Base-by-base conservation (phyloP, 1,284 basidiomycete genomes). In the Mixia osmundae region DNA sequence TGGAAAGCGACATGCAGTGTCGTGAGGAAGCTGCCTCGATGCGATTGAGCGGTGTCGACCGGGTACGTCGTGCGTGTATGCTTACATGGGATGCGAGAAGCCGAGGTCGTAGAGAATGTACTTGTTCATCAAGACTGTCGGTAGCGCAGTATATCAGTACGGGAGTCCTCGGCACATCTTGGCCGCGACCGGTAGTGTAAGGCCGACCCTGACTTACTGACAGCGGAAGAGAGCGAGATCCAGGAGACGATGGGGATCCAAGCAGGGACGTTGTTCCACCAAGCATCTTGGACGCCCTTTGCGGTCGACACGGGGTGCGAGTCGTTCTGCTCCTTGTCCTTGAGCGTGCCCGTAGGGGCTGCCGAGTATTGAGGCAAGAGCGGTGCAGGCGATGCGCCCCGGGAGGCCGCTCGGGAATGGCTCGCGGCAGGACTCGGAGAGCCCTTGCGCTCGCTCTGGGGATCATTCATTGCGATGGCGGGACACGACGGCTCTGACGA, bases 1-100 rank as follows among this genome's bases (percentile, higher is more conserved):
- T 80, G 50, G 30, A 58, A 56, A 14, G 47, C 47, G 46, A 51
- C 50, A 47, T 54, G 40, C 46, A 50, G 46, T 24, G 43, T 48
- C 12, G 30, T 31, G 11, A 27, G 20, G 10, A 15, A 29, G 36
- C 30, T 35, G n/a, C 35, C 36, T 35, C 8, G 11, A 29, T 9
- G 33, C 10, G 9, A 25, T n/a, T 25, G 25, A 8, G 8, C 25
- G n/a, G 25, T 25, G n/a, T n/a, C n/a, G n/a, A 25, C 25, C 25
- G 8, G 25, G 8, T 25, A 25, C 25, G 25, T 8, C 25, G n/a
- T 25, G n/a, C 8, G 25, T n/a, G n/a, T n/a, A 25, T 8, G 25
- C 8, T n/a, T 8, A n/a, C 8, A 25, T n/a, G 25, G 7, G 14
- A 6, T 14, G 27, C 7, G 7, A 14, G 6, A 29, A 11, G 7